phyloP scores from a whole-genome alignment of 495 filamentous ascomycete genomes.

The Hyaloscypha finlandica region DNA sequence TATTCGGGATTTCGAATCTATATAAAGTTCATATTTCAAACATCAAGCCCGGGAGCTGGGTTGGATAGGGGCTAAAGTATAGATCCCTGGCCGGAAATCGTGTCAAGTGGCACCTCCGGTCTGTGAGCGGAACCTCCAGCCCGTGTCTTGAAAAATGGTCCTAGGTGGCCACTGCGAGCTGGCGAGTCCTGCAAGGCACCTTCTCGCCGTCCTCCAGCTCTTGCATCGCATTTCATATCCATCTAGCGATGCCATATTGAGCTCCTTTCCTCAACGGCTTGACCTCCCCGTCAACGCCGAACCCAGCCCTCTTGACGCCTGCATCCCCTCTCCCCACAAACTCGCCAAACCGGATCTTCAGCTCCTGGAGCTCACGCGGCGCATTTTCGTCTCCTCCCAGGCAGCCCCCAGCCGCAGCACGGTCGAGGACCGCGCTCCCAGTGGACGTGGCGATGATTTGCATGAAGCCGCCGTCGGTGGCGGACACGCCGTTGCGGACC shows the following conservation, averaged over 20 bases:
- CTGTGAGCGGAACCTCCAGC: too few species aligned
- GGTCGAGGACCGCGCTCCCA: conserved; percentile 27
- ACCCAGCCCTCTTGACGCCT: conserved; percentile 17
- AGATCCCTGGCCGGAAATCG: too few species aligned
- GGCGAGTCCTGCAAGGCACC: too few species aligned
- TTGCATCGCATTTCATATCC: conserved; percentile 10
- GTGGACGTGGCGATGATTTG: conserved; percentile 33
- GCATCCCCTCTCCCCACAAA: conserved; percentile 23
- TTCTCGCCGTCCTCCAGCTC: too few species aligned
- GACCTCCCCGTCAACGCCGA: conserved; percentile 24
- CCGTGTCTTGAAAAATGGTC: not conserved
- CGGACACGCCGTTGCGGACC: conserved; percentile 31
- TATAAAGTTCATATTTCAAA: too few species aligned
- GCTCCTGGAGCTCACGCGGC: conserved; percentile 30
- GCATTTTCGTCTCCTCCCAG: conserved; percentile 34
- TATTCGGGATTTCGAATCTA: too few species aligned
- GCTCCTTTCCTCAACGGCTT: conserved; percentile 14
- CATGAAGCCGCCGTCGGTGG: conserved; percentile 32
- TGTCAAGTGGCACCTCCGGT: too few species aligned
- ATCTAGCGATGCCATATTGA: conserved; percentile 21
- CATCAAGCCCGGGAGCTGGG: too few species aligned
- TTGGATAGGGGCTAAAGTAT: too few species aligned
- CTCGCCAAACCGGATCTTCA: conserved; percentile 35
- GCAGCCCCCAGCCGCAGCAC: conserved; percentile 33
- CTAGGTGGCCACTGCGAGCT: not conserved